phyloP scores from a whole-genome alignment of 495 filamentous ascomycete species.

The Penicillium atrosanguineum region DNA sequence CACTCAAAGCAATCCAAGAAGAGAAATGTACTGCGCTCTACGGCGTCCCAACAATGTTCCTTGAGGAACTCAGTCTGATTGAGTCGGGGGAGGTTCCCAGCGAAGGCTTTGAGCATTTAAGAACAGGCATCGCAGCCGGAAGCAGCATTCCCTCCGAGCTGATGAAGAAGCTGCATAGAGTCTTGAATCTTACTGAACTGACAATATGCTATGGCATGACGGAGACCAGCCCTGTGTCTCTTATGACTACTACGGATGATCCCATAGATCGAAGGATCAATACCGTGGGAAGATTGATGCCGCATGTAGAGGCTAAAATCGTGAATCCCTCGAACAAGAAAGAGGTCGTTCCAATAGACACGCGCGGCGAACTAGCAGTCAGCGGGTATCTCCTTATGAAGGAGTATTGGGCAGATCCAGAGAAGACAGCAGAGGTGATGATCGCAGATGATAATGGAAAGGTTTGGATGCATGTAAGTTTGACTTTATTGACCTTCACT shows the following conservation, averaged over 20 bases:
- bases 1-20: conserved; percentile 68
- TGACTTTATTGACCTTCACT: background rate
- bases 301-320: conserved; percentile 83
- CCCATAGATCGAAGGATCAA: conserved; percentile 74
- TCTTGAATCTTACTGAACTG: conserved; percentile 76
- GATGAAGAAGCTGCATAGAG: conserved; percentile 75
- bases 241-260: conserved; percentile 85
- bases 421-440: conserved; percentile 69
- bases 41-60: conserved; percentile 96
- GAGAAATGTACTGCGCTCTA: conserved; percentile 82
- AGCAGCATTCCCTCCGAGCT: conserved; percentile 77
- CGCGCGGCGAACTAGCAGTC: conserved; percentile 78
- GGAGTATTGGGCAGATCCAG: conserved; percentile 77
- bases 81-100: conserved; percentile 48
- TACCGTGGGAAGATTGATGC: conserved; percentile 74
- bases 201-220: conserved; percentile 99
- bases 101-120: conserved; percentile 64
- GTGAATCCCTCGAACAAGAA: conserved; percentile 61
- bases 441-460: conserved; percentile 56
- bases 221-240: conserved; percentile 87
- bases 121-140: conserved; percentile 92
- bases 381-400: conserved; percentile 88
- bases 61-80: conserved; percentile 77
- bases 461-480: conserved; percentile 66
- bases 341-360: conserved; percentile 58